A percentile compares a stretch with the other conserved stretches of the same genome.
These are phyloP conservation scores for Dryas drummondii DNA, from an alignment of 306 rosid species.

Conservation along the genomic window DNA sequence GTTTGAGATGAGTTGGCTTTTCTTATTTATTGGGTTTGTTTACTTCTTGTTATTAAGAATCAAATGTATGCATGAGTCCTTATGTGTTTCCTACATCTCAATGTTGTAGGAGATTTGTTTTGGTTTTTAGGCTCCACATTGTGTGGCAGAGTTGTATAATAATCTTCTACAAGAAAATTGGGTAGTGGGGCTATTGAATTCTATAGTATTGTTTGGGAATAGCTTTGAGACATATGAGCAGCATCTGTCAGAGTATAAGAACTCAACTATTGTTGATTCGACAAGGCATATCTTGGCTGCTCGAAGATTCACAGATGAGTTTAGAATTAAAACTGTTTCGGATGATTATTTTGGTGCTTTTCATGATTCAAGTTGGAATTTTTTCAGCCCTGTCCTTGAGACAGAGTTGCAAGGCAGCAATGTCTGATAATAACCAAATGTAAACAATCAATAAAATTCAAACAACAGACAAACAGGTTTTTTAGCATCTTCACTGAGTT, in stretches of 20 bases:
- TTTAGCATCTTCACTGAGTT: background rate
- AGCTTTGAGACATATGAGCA: conserved; percentile 72
- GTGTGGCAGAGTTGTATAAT: conserved; percentile 72
- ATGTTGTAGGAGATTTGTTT: too few species aligned
- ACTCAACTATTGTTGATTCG: conserved; percentile 38
- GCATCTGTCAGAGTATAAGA: conserved; percentile 45
- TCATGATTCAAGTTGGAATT: conserved; percentile 90
- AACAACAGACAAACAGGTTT: background rate
- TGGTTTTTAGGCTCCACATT: conserved; percentile 44
- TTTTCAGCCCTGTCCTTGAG: conserved; percentile 50
- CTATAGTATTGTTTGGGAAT: conserved; percentile 66
- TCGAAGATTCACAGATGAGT: conserved; percentile 47
- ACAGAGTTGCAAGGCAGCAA: conserved; percentile 33
- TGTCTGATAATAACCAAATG: background rate
- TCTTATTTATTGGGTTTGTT: too few species aligned
- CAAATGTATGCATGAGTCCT: too few species aligned
- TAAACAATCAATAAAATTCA: background rate
- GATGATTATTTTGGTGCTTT: conserved; percentile 77
- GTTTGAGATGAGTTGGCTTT: too few species aligned
- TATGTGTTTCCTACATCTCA: too few species aligned
- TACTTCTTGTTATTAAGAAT: too few species aligned
- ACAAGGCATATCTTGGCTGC: conserved; percentile 46
- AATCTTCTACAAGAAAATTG: conserved; percentile 78
- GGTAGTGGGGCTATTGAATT: conserved; percentile 52
- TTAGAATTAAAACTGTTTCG: conserved; percentile 49